Evolutionary conservation across 1,284 basidiomycete species (phyloP).

Genomic region (Pseudozyma sp.): DNA sequence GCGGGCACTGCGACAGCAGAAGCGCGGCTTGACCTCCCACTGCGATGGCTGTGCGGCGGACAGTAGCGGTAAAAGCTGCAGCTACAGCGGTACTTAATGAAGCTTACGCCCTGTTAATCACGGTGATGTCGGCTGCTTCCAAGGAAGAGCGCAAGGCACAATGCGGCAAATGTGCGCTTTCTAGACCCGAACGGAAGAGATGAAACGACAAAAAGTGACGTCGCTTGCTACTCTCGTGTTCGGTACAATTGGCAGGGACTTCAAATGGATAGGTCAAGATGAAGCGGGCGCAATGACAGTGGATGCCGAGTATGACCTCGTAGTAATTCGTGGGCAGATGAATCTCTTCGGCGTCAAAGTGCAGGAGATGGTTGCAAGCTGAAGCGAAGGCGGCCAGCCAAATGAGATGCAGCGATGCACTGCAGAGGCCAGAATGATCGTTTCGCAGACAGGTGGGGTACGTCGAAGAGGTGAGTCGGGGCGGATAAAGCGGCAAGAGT

Average conservation of each 20-base stretch:
- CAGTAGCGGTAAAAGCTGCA: slow-evolving; percentile 11
- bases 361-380: slow-evolving; percentile 14
- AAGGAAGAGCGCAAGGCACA: not conserved
- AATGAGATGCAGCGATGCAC: slow-evolving; percentile 2
- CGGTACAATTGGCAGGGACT: too few species aligned
- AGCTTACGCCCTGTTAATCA: slow-evolving; percentile 9
- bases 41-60: not conserved
- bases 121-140: not conserved
- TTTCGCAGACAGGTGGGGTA: not conserved
- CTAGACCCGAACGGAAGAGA: not conserved
- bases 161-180: not conserved
- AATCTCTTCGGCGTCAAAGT: slow-evolving; percentile 18
- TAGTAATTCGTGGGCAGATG: slow-evolving; percentile 5
- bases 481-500: slow-evolving; percentile 1
- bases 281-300: slow-evolving; percentile 25
- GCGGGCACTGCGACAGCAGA: not conserved
- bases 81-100: slow-evolving; percentile 10
- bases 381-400: not conserved
- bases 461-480: not conserved
- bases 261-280: slow-evolving; percentile 1
- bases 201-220: slow-evolving; percentile 17
- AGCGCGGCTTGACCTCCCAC: slow-evolving; percentile 6
- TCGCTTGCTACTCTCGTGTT: slow-evolving; percentile 2
- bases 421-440: not conserved
- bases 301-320: slow-evolving; percentile 7